Percentiles rank a stretch among this genome's conserved stretches.
phyloP scores from a whole-genome alignment of 1,284 basidiomycete species.

The Limonomyces culmigenus region DNA sequence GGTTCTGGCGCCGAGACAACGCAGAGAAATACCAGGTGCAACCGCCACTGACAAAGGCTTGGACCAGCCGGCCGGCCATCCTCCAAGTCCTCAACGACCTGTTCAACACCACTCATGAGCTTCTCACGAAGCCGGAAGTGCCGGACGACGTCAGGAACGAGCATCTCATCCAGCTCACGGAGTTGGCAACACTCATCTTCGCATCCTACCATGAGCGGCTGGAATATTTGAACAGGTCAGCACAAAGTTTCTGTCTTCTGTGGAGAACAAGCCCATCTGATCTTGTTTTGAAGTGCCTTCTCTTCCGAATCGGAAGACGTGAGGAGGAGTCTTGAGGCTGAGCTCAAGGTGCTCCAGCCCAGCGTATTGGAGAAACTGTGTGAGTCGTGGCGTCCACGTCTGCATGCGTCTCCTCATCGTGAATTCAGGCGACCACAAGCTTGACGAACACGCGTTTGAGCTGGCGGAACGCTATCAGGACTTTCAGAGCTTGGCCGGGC shows the following conservation, averaged over 20 bases:
- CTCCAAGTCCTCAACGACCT: slow-evolving; percentile 60
- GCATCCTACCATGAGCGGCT: slow-evolving; percentile 59
- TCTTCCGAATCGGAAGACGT: too few relatives aligned
- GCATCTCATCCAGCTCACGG: slow-evolving; percentile 48
- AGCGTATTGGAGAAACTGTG: slow-evolving; percentile 63
- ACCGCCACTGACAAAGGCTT: slow-evolving; percentile 57
- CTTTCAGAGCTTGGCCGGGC: slow-evolving; percentile 65
- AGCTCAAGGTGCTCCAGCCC: slow-evolving; percentile 53
- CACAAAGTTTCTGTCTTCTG: slow-evolving; percentile 5
- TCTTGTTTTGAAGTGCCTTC: too few relatives aligned
- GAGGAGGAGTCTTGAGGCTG: slow-evolving; percentile 42
- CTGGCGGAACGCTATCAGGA: slow-evolving; percentile 80
- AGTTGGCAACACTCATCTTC: slow-evolving; percentile 55
- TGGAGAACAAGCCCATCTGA: too few relatives aligned
- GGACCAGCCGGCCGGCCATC: slow-evolving; percentile 61
- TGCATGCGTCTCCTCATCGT: too few relatives aligned
- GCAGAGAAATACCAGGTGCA: slow-evolving; percentile 63
- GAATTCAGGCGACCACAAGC: slow-evolving; percentile 41
- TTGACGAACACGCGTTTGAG: slow-evolving; percentile 53
- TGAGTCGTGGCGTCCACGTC: too few relatives aligned
- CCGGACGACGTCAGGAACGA: slow-evolving; percentile 12
- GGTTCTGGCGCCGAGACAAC: slow-evolving; percentile 60
- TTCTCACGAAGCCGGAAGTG: slow-evolving; percentile 21
- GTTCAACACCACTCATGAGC: slow-evolving; percentile 51
- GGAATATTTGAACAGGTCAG: slow-evolving; percentile 49